Percentiles rank a stretch among this genome's conserved stretches.
Conservation (phyloP, 2,329 filamentous ascomycete species). For the Emergomyces orientalis region DNA sequence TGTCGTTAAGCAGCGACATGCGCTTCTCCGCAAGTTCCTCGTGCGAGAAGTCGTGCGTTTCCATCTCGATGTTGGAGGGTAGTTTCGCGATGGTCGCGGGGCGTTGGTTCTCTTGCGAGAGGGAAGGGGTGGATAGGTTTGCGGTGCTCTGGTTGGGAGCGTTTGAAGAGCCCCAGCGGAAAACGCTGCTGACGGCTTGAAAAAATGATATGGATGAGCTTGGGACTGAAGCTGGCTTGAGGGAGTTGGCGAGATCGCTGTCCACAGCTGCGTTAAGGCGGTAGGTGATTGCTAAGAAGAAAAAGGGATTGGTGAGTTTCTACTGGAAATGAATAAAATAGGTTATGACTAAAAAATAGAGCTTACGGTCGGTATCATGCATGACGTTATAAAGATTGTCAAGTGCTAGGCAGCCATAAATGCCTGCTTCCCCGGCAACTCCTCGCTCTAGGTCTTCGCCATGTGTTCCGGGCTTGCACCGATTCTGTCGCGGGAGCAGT, state of each 20-base stretch:
- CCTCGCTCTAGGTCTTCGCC: slow-evolving; percentile 49
- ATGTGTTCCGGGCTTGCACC: slow-evolving; percentile 66
- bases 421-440: slow-evolving; percentile 68
- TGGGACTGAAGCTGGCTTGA: slow-evolving; percentile 73
- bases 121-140: slow-evolving; percentile 26
- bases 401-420: slow-evolving; percentile 82
- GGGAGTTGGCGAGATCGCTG: slow-evolving; percentile 61
- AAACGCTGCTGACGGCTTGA: slow-evolving; percentile 52
- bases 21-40: slow-evolving; percentile 89
- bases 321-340: slow-evolving; percentile 44
- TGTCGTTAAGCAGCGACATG: slow-evolving; percentile 83
- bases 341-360: not conserved
- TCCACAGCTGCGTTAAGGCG: slow-evolving; percentile 87
- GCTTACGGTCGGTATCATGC: slow-evolving; percentile 54
- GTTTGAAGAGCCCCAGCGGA: slow-evolving; percentile 46
- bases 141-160: slow-evolving; percentile 56
- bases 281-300: slow-evolving; percentile 64
- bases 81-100: slow-evolving; percentile 52
- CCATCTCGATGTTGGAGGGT: slow-evolving; percentile 72
- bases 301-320: slow-evolving; percentile 2
- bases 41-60: slow-evolving; percentile 87
- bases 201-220: slow-evolving; percentile 58
- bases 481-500: slow-evolving; percentile 66
- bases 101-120: slow-evolving; percentile 39
- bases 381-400: slow-evolving; percentile 97